Evolutionary conservation across 2,329 filamentous ascomycete species (phyloP).

Genomic region (Cephalotrichum gorgonifer): DNA sequence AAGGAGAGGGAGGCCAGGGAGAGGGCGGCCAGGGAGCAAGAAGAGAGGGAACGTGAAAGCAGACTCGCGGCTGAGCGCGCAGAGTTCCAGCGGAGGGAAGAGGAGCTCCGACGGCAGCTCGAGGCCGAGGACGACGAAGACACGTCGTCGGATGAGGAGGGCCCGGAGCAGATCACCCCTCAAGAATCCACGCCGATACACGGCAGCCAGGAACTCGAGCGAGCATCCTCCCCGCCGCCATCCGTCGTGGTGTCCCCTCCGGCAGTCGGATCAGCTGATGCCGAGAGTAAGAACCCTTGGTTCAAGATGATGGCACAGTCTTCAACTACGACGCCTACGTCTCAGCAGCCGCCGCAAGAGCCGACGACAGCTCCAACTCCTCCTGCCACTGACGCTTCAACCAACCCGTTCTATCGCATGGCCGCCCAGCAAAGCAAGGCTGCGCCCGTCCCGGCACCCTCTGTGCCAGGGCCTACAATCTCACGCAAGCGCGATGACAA

Average conservation of each 20-base stretch:
- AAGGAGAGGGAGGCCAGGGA: slow-evolving; percentile 4
- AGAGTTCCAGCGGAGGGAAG: slow-evolving; percentile 87
- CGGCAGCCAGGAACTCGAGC: slow-evolving; percentile 44
- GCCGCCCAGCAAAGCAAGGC: slow-evolving; percentile 49
- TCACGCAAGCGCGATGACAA: slow-evolving; percentile 45
- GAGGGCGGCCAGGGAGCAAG: slow-evolving; percentile 47
- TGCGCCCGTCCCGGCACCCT: slow-evolving; percentile 17
- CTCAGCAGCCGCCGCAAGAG: slow-evolving; percentile 25
- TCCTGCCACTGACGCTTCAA: slow-evolving; percentile 47
- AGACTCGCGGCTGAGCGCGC: slow-evolving; percentile 76
- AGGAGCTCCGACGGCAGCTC: slow-evolving; percentile 79
- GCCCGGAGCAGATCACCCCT: slow-evolving; percentile 57
- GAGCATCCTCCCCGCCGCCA: slow-evolving; percentile 37
- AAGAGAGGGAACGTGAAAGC: slow-evolving; percentile 40
- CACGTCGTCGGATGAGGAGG: slow-evolving; percentile 74
- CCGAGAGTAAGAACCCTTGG: slow-evolving; percentile 89
- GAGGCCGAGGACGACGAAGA: slow-evolving; percentile 65
- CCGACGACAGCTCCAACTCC: slow-evolving; percentile 30
- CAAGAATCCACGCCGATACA: slow-evolving; percentile 49
- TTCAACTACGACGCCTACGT: slow-evolving; percentile 38
- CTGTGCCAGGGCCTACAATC: slow-evolving; percentile 4
- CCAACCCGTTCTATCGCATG: slow-evolving; percentile 91
- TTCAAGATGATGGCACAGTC: slow-evolving; percentile 77
- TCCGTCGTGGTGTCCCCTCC: slow-evolving; percentile 27
- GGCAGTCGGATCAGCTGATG: slow-evolving; percentile 39